phyloP scores from a whole-genome alignment of 768 basidiomycete genomes.

The button mushroom (Agaricus bisporus) region DNA sequence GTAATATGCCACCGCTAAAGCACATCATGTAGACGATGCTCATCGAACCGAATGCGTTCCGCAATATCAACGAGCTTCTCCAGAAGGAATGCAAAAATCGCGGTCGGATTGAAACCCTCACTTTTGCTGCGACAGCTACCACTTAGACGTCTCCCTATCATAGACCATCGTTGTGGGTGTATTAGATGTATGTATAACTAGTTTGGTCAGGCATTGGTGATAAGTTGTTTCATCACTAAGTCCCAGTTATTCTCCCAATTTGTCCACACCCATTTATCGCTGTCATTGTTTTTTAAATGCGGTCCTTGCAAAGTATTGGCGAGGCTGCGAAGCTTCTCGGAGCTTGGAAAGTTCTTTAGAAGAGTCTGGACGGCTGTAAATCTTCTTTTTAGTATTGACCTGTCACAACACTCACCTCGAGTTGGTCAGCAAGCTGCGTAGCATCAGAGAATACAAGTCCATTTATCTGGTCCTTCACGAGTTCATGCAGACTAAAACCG shows the following conservation, averaged over 20 bases:
- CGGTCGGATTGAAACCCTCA: conserved; percentile 79
- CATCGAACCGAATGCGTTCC: conserved; percentile 91
- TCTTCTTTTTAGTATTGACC: not conserved
- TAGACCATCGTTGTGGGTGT: not conserved
- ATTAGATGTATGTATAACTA: not conserved
- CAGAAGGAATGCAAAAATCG: conserved; percentile 89
- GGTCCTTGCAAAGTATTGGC: conserved; percentile 23
- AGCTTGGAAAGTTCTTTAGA: conserved; percentile 54
- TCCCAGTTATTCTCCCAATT: conserved; percentile 90
- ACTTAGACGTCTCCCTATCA: conserved; percentile 2
- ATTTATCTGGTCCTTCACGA: conserved; percentile 81
- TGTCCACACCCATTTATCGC: conserved; percentile 49
- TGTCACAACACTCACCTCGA: conserved; percentile 47
- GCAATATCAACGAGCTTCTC: conserved; percentile 80
- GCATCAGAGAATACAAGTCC: conserved; percentile 74
- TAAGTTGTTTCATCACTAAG: conserved; percentile 53
- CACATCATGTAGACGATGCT: conserved; percentile 59
- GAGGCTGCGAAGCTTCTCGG: conserved; percentile 43
- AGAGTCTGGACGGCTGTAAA: conserved; percentile 34
- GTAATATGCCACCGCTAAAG: not conserved
- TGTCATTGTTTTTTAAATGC: conserved; percentile 15
- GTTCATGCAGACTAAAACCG: conserved; percentile 66
- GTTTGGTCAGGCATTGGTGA: conserved; percentile 25
- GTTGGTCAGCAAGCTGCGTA: conserved; percentile 59
- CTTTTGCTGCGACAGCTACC: conserved; percentile 57